Conservation (phyloP, 139 green algal genomes). For the Ostreobium quekettii region DNA sequence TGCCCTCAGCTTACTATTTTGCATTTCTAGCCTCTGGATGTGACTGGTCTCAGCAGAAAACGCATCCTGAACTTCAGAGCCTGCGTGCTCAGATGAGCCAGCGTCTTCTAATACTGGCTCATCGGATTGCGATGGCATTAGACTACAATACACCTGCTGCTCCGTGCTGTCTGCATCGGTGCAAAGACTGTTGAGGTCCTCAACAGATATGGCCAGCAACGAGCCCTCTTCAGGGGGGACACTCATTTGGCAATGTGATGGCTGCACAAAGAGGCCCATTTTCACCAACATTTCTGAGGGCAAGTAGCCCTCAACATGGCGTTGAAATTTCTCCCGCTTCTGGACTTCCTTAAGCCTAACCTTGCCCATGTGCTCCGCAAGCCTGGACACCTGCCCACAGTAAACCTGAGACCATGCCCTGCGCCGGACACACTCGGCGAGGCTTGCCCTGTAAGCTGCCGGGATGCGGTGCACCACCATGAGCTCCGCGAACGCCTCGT, state of each 20-base stretch:
- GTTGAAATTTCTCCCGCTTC: conserved; percentile 46
- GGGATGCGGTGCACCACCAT: conserved; percentile 47
- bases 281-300: conserved; percentile 46
- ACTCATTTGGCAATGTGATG: conserved; percentile 55
- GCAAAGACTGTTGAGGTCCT: conserved; percentile 32
- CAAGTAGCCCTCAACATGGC: conserved; percentile 44
- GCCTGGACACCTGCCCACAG: conserved; percentile 47
- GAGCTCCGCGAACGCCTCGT: conserved; percentile 58
- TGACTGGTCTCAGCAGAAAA: neutral
- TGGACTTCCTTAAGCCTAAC: conserved; percentile 58
- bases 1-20: neutral
- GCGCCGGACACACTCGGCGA: conserved; percentile 74
- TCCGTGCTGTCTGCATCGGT: neutral
- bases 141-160: neutral
- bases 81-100: neutral
- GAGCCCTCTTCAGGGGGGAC: conserved; percentile 32
- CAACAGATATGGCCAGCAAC: conserved; percentile 36
- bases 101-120: neutral
- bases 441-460: conserved; percentile 62
- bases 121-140: neutral
- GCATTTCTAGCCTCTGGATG: neutral
- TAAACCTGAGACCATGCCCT: conserved; percentile 35
- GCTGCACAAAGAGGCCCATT: conserved; percentile 54
- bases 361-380: conserved; percentile 67
- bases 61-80: neutral